Evolutionary conservation across 495 filamentous ascomycete genomes (phyloP).

Genomic region (Xylaria curta): DNA sequence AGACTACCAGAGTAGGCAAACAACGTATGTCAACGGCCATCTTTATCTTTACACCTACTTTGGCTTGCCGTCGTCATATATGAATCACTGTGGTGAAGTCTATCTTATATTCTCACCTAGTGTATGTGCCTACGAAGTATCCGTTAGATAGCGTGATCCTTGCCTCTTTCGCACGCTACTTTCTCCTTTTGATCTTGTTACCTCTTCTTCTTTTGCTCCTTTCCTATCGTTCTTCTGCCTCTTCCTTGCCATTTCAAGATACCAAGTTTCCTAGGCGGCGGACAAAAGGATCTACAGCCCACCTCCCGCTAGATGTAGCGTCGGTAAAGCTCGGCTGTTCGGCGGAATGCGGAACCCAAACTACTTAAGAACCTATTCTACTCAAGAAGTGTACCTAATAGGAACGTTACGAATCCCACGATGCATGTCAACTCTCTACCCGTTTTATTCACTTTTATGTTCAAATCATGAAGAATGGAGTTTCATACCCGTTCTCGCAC

Average conservation of each 20-base stretch:
- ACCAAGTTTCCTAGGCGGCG: neutral
- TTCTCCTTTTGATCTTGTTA: neutral
- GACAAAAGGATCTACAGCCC: neutral
- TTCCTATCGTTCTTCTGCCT: neutral
- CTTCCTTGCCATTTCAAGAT: too few species aligned
- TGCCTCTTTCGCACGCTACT: neutral
- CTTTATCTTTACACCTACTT: too few species aligned
- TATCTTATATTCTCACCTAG: too few species aligned
- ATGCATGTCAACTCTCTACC: neutral
- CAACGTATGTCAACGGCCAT: too few species aligned
- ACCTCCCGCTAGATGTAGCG: neutral
- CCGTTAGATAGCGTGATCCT: neutral
- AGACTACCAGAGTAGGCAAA: too few species aligned
- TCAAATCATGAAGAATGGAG: neutral
- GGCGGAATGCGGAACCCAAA: conserved; percentile 1
- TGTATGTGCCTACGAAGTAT: too few species aligned
- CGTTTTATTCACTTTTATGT: neutral
- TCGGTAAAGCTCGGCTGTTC: conserved; percentile 26
- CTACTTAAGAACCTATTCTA: neutral
- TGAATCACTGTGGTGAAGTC: too few species aligned
- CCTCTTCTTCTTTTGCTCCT: neutral
- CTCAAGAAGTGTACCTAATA: neutral
- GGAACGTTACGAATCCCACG: neutral
- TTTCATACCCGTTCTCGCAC: neutral
- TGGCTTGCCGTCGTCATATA: too few species aligned